Evolutionary conservation across 2,329 filamentous ascomycete species (phyloP).

Genomic region (Dendrostoma leiphaemia): DNA sequence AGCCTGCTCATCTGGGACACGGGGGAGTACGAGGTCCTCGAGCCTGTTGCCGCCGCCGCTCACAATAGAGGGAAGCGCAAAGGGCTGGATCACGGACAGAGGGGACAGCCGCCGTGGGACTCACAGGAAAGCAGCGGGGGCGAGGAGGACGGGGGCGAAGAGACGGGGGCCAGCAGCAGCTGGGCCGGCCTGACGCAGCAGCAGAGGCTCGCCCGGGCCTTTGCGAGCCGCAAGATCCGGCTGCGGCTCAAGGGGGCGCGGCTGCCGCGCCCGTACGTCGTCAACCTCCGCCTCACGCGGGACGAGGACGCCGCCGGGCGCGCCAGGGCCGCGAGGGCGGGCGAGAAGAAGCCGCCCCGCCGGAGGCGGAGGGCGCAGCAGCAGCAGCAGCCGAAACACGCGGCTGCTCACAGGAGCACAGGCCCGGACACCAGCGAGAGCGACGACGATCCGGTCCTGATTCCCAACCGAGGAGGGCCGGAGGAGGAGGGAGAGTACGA

Average conservation of each 20-base stretch:
- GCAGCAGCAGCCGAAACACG: too few species aligned
- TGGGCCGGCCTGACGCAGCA: constrained; percentile 33
- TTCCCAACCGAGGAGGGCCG: not conserved
- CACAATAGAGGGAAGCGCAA: too few species aligned
- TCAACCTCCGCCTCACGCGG: constrained; percentile 51
- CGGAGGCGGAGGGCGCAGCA: constrained; percentile 1
- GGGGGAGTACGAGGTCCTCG: constrained; percentile 51
- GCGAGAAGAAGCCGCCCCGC: not conserved
- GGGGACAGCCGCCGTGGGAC: constrained; percentile 6
- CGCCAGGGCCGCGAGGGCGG: constrained; percentile 8
- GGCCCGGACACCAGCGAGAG: constrained; percentile 25
- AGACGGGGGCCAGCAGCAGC: not conserved
- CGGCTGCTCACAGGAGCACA: not conserved
- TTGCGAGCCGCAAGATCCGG: constrained; percentile 54
- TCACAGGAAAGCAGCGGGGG: constrained; percentile 21
- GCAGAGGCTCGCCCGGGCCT: constrained; percentile 49
- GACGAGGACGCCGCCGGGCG: constrained; percentile 16
- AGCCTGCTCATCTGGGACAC: constrained; percentile 64
- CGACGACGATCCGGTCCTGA: constrained; percentile 22
- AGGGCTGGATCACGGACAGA: constrained; percentile 26
- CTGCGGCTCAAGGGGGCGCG: constrained; percentile 52
- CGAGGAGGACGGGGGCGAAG: constrained; percentile 12
- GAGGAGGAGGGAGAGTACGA: constrained; percentile 17
- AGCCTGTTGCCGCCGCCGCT: constrained; percentile 37
- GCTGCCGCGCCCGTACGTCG: constrained; percentile 51